A percentile compares a stretch with the other conserved stretches of the same genome.
These are phyloP conservation scores for Cladophialophora carrionii DNA, from an alignment of 2,329 filamentous ascomycete species.

Conservation along the genomic window DNA sequence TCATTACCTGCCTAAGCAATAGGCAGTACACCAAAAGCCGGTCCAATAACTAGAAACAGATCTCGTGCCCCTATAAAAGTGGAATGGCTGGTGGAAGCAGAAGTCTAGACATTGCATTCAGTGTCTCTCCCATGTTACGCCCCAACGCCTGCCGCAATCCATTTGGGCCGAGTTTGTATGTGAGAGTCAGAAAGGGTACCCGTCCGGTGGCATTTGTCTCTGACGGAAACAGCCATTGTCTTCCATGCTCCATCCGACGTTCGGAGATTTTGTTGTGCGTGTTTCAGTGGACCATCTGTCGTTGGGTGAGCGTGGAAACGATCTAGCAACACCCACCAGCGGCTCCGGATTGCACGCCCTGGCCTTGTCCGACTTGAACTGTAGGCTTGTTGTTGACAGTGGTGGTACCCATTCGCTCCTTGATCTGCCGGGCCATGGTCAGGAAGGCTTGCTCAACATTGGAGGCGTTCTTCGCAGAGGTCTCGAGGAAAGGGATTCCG, in stretches of 20 bases:
- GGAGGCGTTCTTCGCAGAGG: constrained; percentile 98
- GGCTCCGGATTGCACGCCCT: constrained; percentile 86
- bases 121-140: constrained; percentile 28
- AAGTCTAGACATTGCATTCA: constrained; percentile 33
- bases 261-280: constrained; percentile 18
- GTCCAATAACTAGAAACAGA: constrained; percentile 27
- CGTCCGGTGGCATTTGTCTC: constrained; percentile 13
- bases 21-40: constrained; percentile 18
- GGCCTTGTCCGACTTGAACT: constrained; percentile 91
- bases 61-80: constrained; percentile 16
- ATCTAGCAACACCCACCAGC: constrained; percentile 86
- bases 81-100: constrained; percentile 33
- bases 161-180: constrained; percentile 14
- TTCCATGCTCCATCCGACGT: constrained; percentile 17
- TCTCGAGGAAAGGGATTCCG: constrained; percentile 99
- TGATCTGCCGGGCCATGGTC: constrained; percentile 99
- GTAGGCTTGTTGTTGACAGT: constrained; percentile 97
- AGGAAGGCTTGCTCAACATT: constrained; percentile 99
- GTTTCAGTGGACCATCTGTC: constrained; percentile 16
- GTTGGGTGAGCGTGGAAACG: neutral
- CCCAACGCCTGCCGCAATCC: constrained; percentile 31
- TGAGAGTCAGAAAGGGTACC: constrained; percentile 4
- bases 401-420: constrained; percentile 98
- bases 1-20: constrained; percentile 34
- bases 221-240: constrained; percentile 12